Evolutionary conservation across 257 asterid species (phyloP).

Genomic region (Phtheirospermum japonicum): DNA sequence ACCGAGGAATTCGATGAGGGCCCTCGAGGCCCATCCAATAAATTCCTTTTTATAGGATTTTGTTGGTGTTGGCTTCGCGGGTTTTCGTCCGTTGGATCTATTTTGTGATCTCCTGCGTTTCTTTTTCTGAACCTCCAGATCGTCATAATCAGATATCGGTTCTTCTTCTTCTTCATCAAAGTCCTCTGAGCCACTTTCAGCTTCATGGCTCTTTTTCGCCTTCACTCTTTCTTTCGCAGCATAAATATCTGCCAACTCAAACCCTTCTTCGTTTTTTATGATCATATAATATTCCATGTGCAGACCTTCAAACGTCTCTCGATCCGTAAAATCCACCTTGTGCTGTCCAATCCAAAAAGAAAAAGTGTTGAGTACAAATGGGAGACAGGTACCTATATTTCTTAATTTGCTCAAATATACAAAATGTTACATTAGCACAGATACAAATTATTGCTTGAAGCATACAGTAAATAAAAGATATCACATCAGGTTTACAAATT

Average conservation of each 20-base stretch:
- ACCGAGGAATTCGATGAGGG: conserved; percentile 62
- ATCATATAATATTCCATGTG: conserved; percentile 67
- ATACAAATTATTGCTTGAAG: too few species aligned
- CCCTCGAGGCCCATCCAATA: conserved; percentile 71
- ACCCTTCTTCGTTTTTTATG: conserved; percentile 42
- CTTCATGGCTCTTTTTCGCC: conserved; percentile 23
- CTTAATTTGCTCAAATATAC: conserved; percentile 12
- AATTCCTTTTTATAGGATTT: conserved; percentile 48
- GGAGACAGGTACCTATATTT: background rate
- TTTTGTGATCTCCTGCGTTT: conserved; percentile 30
- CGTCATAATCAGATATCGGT: conserved; percentile 45
- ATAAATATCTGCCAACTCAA: conserved; percentile 37
- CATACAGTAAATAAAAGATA: too few species aligned
- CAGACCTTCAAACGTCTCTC: conserved; percentile 67
- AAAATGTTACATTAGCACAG: background rate
- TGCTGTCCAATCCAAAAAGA: conserved; percentile 36
- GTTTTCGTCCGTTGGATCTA: conserved; percentile 33
- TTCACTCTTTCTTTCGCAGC: conserved; percentile 40
- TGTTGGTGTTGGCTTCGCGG: conserved; percentile 19
- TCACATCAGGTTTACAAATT: too few species aligned
- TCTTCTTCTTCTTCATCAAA: conserved; percentile 37
- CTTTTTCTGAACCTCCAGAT: conserved; percentile 24
- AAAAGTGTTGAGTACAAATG: too few species aligned
- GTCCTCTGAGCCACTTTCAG: conserved; percentile 43
- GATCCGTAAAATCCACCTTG: conserved; percentile 58